Evolutionary conservation across 129 eudicot genomes (phyloP).

Genomic region (Centaurea solstitialis): DNA sequence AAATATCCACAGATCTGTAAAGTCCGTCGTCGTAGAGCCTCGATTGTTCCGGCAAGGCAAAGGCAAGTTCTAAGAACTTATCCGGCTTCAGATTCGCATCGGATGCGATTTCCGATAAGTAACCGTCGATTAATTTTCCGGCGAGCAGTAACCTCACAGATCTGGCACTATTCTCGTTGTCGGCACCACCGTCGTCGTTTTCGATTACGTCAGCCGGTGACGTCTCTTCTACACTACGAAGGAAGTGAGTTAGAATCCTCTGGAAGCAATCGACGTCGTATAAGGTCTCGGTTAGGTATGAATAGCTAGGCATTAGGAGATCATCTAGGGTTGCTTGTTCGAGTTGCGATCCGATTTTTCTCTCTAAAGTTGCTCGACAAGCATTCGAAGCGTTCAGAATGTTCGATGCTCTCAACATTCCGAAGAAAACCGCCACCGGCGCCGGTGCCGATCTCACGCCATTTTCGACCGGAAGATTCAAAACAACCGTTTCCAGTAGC

Average conservation of each 20-base stretch:
- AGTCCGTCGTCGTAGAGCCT: constrained; percentile 89
- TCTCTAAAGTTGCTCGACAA: constrained; percentile 58
- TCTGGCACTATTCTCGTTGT: constrained; percentile 30
- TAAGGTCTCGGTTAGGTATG: constrained; percentile 81
- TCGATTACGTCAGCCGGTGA: constrained; percentile 18
- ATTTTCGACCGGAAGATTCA: constrained; percentile 56
- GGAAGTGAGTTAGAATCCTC: constrained; percentile 64
- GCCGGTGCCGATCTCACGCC: constrained; percentile 33
- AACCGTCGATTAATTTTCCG: constrained; percentile 93
- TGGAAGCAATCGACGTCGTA: constrained; percentile 90
- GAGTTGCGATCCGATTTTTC: constrained; percentile 72
- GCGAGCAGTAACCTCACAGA: constrained; percentile 71
- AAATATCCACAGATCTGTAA: constrained; percentile 90
- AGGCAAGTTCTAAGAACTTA: constrained; percentile 61
- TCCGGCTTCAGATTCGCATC: constrained; percentile 84
- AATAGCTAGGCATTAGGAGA: constrained; percentile 86
- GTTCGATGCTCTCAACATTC: constrained; percentile 70
- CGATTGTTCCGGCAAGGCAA: constrained; percentile 71
- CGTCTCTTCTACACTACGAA: constrained; percentile 40
- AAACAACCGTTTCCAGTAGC: constrained; percentile 56
- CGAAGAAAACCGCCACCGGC: constrained; percentile 47
- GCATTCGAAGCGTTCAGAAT: constrained; percentile 58
- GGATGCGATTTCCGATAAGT: constrained; percentile 90
- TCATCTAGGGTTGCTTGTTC: constrained; percentile 87
- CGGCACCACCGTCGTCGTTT: constrained; percentile 34